Evolutionary conservation across 257 asterid genomes (phyloP).

Genomic region (Salvia hispanica): DNA sequence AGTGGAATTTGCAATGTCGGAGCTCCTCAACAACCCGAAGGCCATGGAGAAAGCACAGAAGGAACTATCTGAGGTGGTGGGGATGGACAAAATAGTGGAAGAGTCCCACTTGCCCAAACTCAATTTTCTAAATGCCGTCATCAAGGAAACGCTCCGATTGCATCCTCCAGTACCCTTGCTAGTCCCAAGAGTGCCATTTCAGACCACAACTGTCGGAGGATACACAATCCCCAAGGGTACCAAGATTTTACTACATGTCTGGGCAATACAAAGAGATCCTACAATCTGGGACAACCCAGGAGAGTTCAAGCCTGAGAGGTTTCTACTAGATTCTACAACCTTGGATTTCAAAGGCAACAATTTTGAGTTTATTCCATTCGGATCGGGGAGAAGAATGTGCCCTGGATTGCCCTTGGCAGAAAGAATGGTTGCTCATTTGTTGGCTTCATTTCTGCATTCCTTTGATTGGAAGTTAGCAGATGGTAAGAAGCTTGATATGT

Average conservation of each 20-base stretch:
- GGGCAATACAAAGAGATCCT: constrained; percentile 45
- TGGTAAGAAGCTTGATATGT: constrained; percentile 6
- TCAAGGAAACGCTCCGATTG: constrained; percentile 46
- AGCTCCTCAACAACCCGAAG: constrained; percentile 32
- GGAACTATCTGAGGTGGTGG: constrained; percentile 42
- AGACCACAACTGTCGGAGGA: constrained; percentile 32
- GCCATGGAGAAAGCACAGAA: constrained; percentile 36
- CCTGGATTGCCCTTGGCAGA: constrained; percentile 9
- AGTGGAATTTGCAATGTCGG: constrained; percentile 44
- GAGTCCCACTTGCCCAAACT: constrained; percentile 44
- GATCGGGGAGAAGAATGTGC: constrained; percentile 18
- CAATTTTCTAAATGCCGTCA: constrained; percentile 37
- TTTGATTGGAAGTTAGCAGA: constrained; percentile 1
- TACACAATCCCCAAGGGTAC: constrained; percentile 44
- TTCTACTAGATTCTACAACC: constrained; percentile 23
- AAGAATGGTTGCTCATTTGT: constrained; percentile 1
- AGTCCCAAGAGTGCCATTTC: constrained; percentile 37
- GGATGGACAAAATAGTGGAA: constrained; percentile 40
- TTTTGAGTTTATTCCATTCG: constrained; percentile 42
- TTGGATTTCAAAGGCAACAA: constrained; percentile 41
- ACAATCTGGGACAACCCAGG: constrained; percentile 45
- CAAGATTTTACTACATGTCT: constrained; percentile 34
- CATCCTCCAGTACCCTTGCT: constrained; percentile 45
- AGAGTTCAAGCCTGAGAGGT: constrained; percentile 52
- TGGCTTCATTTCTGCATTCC: background rate